Evolutionary conservation across 352 stramenopile species (phyloP), one percentile per base, ranked within the genome.

Genomic region (Globisporangium takayamanum): DNA sequence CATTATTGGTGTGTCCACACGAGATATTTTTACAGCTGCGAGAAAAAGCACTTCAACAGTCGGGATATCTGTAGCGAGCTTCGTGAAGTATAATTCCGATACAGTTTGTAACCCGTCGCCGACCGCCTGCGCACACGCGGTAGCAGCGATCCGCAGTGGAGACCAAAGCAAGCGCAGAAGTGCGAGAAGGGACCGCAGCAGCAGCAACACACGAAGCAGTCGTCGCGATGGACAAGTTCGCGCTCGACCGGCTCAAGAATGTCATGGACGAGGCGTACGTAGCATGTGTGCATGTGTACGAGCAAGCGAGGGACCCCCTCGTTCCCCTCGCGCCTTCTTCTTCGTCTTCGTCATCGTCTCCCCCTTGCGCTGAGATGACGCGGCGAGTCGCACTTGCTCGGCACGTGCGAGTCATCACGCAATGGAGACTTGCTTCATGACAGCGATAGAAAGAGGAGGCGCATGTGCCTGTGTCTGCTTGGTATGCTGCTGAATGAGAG

Each of bases 261-360:
- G 83, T 84, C 64, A 82, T 95, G 66, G 85, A 95, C 67, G 85
- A 95, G 46, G 85, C 85, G 85, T 95, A 80, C 55, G 83, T 87
- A 16, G 16, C 22, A 25, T 41, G 28, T 55, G 20, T 30, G 30
- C 8, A 37, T 55, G 50, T 55, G 33, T 56, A 10, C 46, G 36
- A 26, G 30, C n/a, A 18, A 37, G 3, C 1, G 55, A 60, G 33
- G 33, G 7, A 12, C 6, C 33, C 10, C 33, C 10, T 39, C 4
- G 30, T n/a, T 25, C 16, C 28, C 15, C 18, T 7, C 15, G 10
- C 39, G 12, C 6, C 16, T 50, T 39, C 18, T 15, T 45, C 55
- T 26, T 57, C 39, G 33, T 12, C 33, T 39, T 39, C 10, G 33
- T 12, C 33, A 36, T 5, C 30, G 30, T 39, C 33, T 12, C 33